Conservation (phyloP, 768 basidiomycete species). For the Pleurotus platypus region DNA sequence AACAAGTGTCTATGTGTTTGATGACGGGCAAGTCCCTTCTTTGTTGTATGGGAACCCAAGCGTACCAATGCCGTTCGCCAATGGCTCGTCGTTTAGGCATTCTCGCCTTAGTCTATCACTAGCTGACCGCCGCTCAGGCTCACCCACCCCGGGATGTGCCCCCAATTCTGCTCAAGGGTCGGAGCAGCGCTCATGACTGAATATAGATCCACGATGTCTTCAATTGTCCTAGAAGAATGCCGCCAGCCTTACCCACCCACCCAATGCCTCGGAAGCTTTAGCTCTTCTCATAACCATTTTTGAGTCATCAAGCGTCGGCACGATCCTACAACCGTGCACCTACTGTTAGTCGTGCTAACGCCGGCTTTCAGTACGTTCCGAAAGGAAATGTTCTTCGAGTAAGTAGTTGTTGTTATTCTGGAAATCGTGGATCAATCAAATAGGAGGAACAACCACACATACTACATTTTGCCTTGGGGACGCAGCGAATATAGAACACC, state of each 20-base stretch:
- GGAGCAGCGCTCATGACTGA: constrained; percentile 44
- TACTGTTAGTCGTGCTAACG: constrained; percentile 66
- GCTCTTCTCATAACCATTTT: constrained; percentile 68
- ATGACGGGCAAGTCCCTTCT: constrained; percentile 38
- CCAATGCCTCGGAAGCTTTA: constrained; percentile 70
- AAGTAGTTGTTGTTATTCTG: constrained; percentile 28
- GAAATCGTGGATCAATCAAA: background rate
- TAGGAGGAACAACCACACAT: background rate
- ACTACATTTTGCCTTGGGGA: background rate
- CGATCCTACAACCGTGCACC: constrained; percentile 48
- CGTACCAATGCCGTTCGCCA: constrained; percentile 4
- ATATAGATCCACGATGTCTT: constrained; percentile 55
- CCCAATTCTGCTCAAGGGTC: constrained; percentile 33
- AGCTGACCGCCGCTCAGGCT: constrained; percentile 43
- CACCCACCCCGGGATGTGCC: constrained; percentile 37
- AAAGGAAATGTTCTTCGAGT: constrained; percentile 71
- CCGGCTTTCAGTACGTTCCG: constrained; percentile 72
- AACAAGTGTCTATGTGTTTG: constrained; percentile 58
- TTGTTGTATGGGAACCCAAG: background rate
- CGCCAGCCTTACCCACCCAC: constrained; percentile 59
- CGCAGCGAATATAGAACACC: background rate
- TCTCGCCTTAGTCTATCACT: constrained; percentile 40
- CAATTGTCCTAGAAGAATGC: constrained; percentile 70
- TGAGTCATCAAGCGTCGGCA: constrained; percentile 53
- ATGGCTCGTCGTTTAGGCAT: constrained; percentile 41